Evolutionary conservation across 2,329 filamentous ascomycete genomes (phyloP).

Genomic region (Fusarium illudens): DNA sequence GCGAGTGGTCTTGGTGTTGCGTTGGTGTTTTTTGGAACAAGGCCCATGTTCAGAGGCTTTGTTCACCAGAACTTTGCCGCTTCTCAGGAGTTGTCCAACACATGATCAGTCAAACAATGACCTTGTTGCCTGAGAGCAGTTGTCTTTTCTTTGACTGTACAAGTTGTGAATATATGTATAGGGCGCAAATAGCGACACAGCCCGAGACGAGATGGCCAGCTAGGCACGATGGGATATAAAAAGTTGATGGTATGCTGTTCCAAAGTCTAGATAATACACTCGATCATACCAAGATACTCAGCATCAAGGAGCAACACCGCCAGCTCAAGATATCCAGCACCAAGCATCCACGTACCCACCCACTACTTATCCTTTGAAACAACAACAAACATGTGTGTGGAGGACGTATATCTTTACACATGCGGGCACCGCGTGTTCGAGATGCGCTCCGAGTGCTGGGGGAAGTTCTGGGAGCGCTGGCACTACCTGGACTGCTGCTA

Average conservation of each 20-base stretch:
- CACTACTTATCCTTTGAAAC: too few relatives aligned
- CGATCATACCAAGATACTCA: not conserved
- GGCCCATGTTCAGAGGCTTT: slow-evolving; percentile 7
- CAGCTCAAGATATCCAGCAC: not conserved
- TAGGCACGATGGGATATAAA: not conserved
- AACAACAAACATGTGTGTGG: not conserved
- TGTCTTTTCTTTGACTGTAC: not conserved
- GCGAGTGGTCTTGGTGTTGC: not conserved
- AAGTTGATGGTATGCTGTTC: not conserved
- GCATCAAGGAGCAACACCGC: too few relatives aligned
- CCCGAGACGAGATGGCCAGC: not conserved
- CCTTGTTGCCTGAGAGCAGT: not conserved
- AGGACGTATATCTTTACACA: too few relatives aligned
- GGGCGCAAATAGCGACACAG: not conserved
- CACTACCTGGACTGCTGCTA: not conserved
- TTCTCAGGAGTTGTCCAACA: not conserved
- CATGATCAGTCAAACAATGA: not conserved
- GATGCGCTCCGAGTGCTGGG: not conserved
- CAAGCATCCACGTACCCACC: too few relatives aligned
- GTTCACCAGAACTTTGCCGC: not conserved
- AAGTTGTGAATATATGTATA: slow-evolving; percentile 1
- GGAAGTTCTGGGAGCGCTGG: not conserved
- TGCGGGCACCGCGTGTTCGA: not conserved
- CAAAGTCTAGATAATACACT: not conserved
- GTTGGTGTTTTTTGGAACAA: slow-evolving; percentile 5